These are phyloP conservation scores for Annulohypoxylon stygium DNA, from an alignment of 495 filamentous ascomycete species.

Conservation along the genomic window DNA sequence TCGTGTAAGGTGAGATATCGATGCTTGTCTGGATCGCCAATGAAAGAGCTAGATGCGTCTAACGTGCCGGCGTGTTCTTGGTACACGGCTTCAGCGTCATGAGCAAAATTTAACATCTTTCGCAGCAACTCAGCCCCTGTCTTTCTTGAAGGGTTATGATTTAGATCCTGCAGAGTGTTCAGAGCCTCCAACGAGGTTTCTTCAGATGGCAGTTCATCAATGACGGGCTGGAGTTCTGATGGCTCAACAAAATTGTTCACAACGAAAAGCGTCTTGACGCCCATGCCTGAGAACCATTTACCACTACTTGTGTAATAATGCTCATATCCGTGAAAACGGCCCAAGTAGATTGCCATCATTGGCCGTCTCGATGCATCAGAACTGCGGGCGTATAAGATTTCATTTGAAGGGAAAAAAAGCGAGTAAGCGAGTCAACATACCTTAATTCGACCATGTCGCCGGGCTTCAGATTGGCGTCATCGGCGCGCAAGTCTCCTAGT, in stretches of 20 bases:
- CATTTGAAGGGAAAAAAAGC: neutral
- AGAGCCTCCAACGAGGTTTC: constrained; percentile 54
- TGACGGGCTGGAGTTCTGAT: constrained; percentile 68
- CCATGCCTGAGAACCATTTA: constrained; percentile 73
- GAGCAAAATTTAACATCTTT: constrained; percentile 66
- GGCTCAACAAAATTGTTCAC: constrained; percentile 73
- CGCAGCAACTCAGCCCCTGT: constrained; percentile 63
- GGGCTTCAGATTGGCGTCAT: constrained; percentile 62
- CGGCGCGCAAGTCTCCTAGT: constrained; percentile 54
- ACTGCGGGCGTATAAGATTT: constrained; percentile 26
- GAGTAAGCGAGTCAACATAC: constrained; percentile 53
- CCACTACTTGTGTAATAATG: constrained; percentile 82
- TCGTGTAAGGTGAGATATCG: constrained; percentile 71
- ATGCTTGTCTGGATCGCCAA: constrained; percentile 62
- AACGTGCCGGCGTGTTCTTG: constrained; percentile 64
- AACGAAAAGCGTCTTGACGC: constrained; percentile 67
- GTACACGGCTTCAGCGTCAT: constrained; percentile 65
- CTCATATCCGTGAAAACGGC: constrained; percentile 68
- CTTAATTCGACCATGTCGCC: constrained; percentile 80
- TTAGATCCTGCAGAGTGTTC: constrained; percentile 63
- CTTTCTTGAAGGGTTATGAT: constrained; percentile 65
- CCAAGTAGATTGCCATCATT: constrained; percentile 76
- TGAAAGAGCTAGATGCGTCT: constrained; percentile 61
- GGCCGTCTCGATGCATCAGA: constrained; percentile 59
- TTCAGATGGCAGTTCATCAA: constrained; percentile 70